A percentile compares a stretch with the other conserved stretches of the same genome.
Evolutionary conservation across 2,329 filamentous ascomycete genomes (phyloP).

Genomic region (Trichoderma atrobrunneum): DNA sequence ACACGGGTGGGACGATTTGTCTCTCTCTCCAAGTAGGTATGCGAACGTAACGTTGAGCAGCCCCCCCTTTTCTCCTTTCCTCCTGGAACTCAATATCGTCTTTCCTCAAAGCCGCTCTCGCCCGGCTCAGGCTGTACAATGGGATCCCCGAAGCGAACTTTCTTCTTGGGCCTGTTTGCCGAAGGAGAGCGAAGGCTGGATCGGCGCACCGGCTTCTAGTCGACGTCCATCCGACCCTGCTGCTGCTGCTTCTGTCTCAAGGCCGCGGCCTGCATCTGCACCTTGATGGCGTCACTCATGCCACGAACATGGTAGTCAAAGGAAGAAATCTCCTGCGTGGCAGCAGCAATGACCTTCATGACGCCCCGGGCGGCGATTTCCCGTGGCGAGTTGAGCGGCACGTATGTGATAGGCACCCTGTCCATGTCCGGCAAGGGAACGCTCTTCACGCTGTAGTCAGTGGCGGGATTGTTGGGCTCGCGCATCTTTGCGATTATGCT

Average conservation of each 20-base stretch:
- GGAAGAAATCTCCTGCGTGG: conserved; percentile 23
- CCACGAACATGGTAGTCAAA: conserved; percentile 28
- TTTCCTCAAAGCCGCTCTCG: background rate
- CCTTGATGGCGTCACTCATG: conserved; percentile 24
- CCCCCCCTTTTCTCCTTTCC: background rate
- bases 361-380: conserved; percentile 25
- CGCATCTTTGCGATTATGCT: conserved; percentile 34
- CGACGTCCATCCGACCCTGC: background rate
- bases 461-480: conserved; percentile 24
- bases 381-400: conserved; percentile 21
- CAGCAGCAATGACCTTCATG: conserved; percentile 24
- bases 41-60: background rate
- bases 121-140: background rate
- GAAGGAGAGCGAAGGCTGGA: conserved; percentile 1
- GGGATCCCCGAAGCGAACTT: background rate
- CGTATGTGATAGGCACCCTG: background rate
- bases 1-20: background rate
- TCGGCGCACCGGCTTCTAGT: conserved; percentile 10
- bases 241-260: background rate
- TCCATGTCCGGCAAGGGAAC: conserved; percentile 25
- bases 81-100: background rate
- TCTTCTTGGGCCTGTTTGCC: background rate
- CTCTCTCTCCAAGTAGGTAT: background rate
- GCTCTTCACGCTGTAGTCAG: conserved; percentile 17
- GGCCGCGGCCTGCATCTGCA: background rate